Evolutionary conservation across 768 basidiomycete species (phyloP), one percentile per base, ranked within the genome.

Genomic region (Tulasnella sp.): DNA sequence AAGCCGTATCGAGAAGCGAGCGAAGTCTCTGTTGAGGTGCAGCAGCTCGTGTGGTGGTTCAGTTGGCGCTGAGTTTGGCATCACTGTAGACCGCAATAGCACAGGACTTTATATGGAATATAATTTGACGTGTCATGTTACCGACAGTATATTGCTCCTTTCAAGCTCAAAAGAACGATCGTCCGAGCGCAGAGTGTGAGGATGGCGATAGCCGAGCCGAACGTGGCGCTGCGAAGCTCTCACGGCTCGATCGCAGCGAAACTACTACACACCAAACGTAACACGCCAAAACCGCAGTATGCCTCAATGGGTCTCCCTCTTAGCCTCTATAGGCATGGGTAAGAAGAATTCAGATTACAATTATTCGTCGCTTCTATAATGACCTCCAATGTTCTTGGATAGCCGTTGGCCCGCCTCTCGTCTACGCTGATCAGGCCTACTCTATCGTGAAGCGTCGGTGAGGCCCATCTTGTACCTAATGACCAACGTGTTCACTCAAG

Each of bases 371-470:
- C 15, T 19, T 25, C 36, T 67, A 19, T 37, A 70, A 5, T 74
- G 25, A 75, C 12, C 25, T 29, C 31, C 25, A 11, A 9, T 74
- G 22, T 17, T 76, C 39, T 38, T 25, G 8, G 38, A n/a, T 40
- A 78, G 77, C 77, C 36, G 72, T 94, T 25, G 93, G 91, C 8
- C 92, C 93, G 31, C 92, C 93, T 19, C 85, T 95, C 75, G 93
- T 94, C 15, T 95, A 95, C 79, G 91, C 88, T 54, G 93, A 94
- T 84, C 79, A 79, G 67, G 90, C 92, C 0, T 82, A 86, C 73
- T 94, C 92, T n/a, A 95, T 95, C 74, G 83, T 94, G 77, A 88
- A 86, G 71, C 93, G 92, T 85, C 89, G 89, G 92, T 87, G 71
- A 76, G 86, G 71, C 14, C 58, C 25, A 82, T 17, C 78, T 72